These are phyloP conservation scores for Rhizopogon rudus DNA, from an alignment of 768 basidiomycete species.

Conservation along the genomic window DNA sequence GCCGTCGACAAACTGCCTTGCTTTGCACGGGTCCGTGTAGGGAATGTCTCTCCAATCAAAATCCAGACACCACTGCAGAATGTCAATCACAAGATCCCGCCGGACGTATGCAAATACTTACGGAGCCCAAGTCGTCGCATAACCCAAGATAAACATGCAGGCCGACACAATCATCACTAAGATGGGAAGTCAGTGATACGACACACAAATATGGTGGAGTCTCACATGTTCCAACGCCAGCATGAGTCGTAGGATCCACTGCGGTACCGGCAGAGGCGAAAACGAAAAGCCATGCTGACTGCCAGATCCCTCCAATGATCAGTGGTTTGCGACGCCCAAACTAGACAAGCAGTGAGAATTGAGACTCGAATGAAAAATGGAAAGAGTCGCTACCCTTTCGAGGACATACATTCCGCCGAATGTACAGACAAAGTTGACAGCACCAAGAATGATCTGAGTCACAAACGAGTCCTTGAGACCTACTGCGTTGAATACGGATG, in stretches of 20 bases:
- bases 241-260: conserved; percentile 42
- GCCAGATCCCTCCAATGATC: conserved; percentile 68
- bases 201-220: not conserved
- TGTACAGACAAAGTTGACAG: conserved; percentile 67
- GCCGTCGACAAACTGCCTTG: conserved; percentile 65
- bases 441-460: conserved; percentile 72
- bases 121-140: conserved; percentile 68
- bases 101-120: conserved; percentile 14
- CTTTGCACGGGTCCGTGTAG: conserved; percentile 65
- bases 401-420: conserved; percentile 72
- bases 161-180: conserved; percentile 60
- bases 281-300: conserved; percentile 64
- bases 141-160: conserved; percentile 68
- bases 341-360: conserved; percentile 20
- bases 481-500: conserved; percentile 63
- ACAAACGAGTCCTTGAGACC: conserved; percentile 64
- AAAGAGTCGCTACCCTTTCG: conserved; percentile 42
- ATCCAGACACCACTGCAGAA: conserved; percentile 62
- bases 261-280: conserved; percentile 71
- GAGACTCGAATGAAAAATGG: not conserved
- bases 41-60: conserved; percentile 73
- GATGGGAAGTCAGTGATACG: not conserved
- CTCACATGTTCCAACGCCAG: conserved; percentile 49
- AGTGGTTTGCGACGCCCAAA: conserved; percentile 63
- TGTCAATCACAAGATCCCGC: not conserved